Conservation (phyloP, 2,329 filamentous ascomycete species). For the Kalaharituber pfeilii region DNA sequence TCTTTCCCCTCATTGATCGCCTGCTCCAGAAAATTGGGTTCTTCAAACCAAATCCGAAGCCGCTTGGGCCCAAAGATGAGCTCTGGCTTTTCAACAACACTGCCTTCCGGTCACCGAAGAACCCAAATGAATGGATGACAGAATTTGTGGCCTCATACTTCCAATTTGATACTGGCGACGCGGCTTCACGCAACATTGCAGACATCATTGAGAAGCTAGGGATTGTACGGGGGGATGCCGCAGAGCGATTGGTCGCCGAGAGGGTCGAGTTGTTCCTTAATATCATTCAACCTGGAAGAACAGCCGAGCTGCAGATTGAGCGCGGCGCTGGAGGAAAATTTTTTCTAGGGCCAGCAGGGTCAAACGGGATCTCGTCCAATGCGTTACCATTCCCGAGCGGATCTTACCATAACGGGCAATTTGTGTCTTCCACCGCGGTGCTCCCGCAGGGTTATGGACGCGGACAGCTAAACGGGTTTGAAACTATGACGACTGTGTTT, state of each 20-base stretch:
- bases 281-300: constrained; percentile 52
- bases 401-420: constrained; percentile 31
- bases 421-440: constrained; percentile 33
- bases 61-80: constrained; percentile 34
- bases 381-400: constrained; percentile 36
- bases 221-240: constrained; percentile 38
- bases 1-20: background rate
- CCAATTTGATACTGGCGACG: constrained; percentile 48
- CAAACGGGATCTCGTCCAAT: constrained; percentile 55
- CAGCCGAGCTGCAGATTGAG: constrained; percentile 45
- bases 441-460: constrained; percentile 33
- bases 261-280: constrained; percentile 64
- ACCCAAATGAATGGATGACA: constrained; percentile 47
- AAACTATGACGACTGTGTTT: constrained; percentile 53
- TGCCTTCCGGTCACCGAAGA: constrained; percentile 43
- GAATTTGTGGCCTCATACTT: constrained; percentile 77
- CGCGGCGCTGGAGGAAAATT: constrained; percentile 28
- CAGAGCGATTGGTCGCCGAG: constrained; percentile 44
- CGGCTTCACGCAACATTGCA: constrained; percentile 51
- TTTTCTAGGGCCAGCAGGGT: constrained; percentile 50
- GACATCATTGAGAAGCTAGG: constrained; percentile 52
- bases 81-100: constrained; percentile 89
- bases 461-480: constrained; percentile 32
- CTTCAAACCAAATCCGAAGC: constrained; percentile 2
- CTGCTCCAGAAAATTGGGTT: constrained; percentile 7